Percentiles rank a stretch among this genome's conserved stretches.
Conservation (phyloP, 257 asterid genomes). For the Solanum clarkiae region DNA sequence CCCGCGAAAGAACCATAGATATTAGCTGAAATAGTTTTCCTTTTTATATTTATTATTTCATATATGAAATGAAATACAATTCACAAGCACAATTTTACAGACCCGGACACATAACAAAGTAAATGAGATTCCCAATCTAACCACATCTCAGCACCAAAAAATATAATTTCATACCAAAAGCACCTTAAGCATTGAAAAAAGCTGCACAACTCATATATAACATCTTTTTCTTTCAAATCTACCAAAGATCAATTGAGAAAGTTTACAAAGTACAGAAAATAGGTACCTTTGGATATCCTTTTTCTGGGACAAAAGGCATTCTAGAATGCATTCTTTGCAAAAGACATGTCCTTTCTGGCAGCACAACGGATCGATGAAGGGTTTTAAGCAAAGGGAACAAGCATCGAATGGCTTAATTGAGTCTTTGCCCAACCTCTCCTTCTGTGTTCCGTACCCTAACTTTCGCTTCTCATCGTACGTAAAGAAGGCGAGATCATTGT, state of each 20-base stretch:
- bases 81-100: not conserved
- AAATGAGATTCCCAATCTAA: not conserved
- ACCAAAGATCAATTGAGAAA: not conserved
- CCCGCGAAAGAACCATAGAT: not conserved
- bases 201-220: not conserved
- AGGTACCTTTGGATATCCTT: slow-evolving; percentile 73
- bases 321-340: slow-evolving; percentile 90
- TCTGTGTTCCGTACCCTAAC: slow-evolving; percentile 93
- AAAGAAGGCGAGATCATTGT: slow-evolving; percentile 90
- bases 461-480: slow-evolving; percentile 97
- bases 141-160: not conserved
- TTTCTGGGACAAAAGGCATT: slow-evolving; percentile 83
- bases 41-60: not conserved
- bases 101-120: not conserved
- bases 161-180: not conserved
- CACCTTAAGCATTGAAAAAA: not conserved
- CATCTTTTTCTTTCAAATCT: not conserved
- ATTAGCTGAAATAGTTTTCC: not conserved
- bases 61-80: not conserved
- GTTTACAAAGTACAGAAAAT: not conserved
- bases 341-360: slow-evolving; percentile 82
- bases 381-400: slow-evolving; percentile 89
- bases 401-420: slow-evolving; percentile 90
- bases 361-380: slow-evolving; percentile 72
- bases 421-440: slow-evolving; percentile 82